Evolutionary conservation across 176 grass and related monocot species (phyloP), one percentile per base, ranked within the genome.

Genomic region (Musa itinerans): DNA sequence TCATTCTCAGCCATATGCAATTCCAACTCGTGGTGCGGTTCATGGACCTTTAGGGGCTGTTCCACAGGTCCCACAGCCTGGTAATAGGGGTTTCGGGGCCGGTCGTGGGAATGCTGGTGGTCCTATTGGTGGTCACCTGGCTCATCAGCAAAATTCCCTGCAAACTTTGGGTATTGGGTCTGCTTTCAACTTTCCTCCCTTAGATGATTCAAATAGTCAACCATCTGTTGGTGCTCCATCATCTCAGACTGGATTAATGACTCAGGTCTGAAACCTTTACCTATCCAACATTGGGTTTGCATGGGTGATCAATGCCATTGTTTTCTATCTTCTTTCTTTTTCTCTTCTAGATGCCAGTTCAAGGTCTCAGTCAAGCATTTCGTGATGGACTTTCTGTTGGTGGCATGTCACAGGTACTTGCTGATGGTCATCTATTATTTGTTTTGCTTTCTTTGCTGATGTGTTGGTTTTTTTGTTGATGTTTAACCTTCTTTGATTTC

Each of bases 391-490:
- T 95, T 82, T 84, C 91, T 55, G 91, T 99, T 83, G 91, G 96
- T 84, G 96, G 96, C 71, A 95, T 99, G 91, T 99, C 96, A 70
- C 96, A 99, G 96, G 96, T 99, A 91, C 26, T 53, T 75, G 23
- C 51, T 52, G 54, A 9, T 80, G 17, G 0, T 73, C 78, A 67
- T 53, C 79, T 80, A 43, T 24, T 55, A 71, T 16, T 73, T 69
- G 9, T 59, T 69, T 68, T 82, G 15, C 22, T 48, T 21, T 53
- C 69, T 27, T 21, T 80, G 24, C 73, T 9, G 16, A 27, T 72
- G 9, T 19, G 34, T 43, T 43, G 34, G 34, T 43, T 43, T 63
- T 83, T 1, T 53, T 63, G 21, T 51, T 83, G 22, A 53, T 78
- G 48, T 26, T 10, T 72, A 58, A 61, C 50, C 12, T 56, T 81